A percentile compares a stretch with the other conserved stretches of the same genome.
Evolutionary conservation across 192 early-diverging fungal genomes (phyloP).

Genomic region (Allomyces javanicus): DNA sequence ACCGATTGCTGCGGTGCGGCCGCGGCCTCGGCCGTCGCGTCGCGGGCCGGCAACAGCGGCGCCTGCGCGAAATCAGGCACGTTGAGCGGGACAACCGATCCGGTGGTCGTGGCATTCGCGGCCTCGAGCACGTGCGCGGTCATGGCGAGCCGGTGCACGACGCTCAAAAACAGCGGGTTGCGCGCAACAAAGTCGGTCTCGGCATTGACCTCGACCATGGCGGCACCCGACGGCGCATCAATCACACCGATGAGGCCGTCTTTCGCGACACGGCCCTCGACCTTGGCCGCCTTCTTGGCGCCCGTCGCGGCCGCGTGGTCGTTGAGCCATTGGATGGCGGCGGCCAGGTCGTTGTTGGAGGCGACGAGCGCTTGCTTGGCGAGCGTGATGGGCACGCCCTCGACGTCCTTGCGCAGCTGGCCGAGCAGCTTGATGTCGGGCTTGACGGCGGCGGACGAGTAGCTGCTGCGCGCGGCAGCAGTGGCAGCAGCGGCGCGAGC

Average conservation of each 20-base stretch:
- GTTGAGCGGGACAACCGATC: not conserved
- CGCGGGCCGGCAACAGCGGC: conserved; percentile 20
- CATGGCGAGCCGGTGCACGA: conserved; percentile 38
- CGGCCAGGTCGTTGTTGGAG: conserved; percentile 46
- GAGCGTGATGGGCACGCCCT: conserved; percentile 44
- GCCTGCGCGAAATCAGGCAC: conserved; percentile 12
- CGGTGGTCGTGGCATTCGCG: conserved; percentile 1
- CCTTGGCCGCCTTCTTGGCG: conserved; percentile 60
- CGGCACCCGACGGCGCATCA: conserved; percentile 24
- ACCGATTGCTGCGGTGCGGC: not conserved
- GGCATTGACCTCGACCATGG: conserved; percentile 65
- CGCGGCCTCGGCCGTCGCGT: conserved; percentile 24
- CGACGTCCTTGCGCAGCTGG: conserved; percentile 17
- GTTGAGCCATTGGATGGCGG: conserved; percentile 63
- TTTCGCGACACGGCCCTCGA: conserved; percentile 49
- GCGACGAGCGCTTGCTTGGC: conserved; percentile 67
- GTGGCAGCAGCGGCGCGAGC: no score
- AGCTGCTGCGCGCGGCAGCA: conserved; percentile 1
- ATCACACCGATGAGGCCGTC: conserved; percentile 61
- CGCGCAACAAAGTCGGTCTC: conserved; percentile 95
- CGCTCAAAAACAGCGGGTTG: conserved; percentile 50
- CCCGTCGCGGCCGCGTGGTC: conserved; percentile 48
- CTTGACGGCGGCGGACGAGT: conserved; percentile 11
- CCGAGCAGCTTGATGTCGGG: conserved; percentile 17
- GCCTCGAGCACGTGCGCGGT: conserved; percentile 26